Evolutionary conservation across 2,329 filamentous ascomycete genomes (phyloP).

Genomic region (Balansia obtecta): DNA sequence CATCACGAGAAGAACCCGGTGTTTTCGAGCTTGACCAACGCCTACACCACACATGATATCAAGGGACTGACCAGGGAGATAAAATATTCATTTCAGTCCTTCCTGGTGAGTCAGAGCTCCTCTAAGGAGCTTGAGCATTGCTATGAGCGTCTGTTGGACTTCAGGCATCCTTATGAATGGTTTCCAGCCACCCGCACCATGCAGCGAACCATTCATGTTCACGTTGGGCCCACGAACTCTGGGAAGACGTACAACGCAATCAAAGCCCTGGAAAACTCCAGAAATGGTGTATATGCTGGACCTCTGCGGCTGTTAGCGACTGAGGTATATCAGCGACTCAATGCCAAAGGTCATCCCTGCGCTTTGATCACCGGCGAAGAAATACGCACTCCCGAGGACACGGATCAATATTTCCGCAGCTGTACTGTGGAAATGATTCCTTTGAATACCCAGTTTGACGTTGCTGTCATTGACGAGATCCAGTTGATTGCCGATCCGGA

Average conservation of each 20-base stretch:
- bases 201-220: conserved; percentile 76
- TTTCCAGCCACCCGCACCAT: conserved; percentile 71
- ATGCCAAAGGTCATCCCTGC: conserved; percentile 63
- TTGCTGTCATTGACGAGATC: conserved; percentile 95
- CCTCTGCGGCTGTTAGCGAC: conserved; percentile 81
- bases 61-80: conserved; percentile 44
- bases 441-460: conserved; percentile 51
- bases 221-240: conserved; percentile 94
- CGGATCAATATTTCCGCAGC: conserved; percentile 52
- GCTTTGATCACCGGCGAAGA: conserved; percentile 88
- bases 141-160: conserved; percentile 60
- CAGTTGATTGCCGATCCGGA: conserved; percentile 81
- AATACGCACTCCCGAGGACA: conserved; percentile 51
- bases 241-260: conserved; percentile 95
- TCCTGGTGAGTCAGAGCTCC: conserved; percentile 45
- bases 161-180: conserved; percentile 87
- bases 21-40: conserved; percentile 45
- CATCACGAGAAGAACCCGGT: conserved; percentile 35
- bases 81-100: conserved; percentile 55
- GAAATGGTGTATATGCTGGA: conserved; percentile 77
- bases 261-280: conserved; percentile 65
- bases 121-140: conserved; percentile 41
- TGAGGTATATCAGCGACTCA: conserved; percentile 84
- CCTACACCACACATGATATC: conserved; percentile 42
- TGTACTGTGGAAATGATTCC: conserved; percentile 89